A percentile compares a stretch with the other conserved stretches of the same genome.
phyloP scores from a whole-genome alignment of 78 protist genomes.

The Dictyostelium firmibasis region DNA sequence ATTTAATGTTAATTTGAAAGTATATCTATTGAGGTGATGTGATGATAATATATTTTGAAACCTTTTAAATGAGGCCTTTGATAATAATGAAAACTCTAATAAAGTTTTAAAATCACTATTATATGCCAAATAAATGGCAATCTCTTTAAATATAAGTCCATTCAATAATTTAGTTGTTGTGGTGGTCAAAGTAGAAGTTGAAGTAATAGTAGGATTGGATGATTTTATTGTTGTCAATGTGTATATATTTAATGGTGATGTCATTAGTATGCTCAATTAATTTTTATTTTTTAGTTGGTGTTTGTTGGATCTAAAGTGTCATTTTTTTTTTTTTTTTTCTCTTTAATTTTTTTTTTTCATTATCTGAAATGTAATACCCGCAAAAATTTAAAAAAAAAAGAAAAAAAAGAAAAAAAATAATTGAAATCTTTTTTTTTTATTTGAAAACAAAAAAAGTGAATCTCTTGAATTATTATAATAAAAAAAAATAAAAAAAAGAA shows the following conservation, averaged over 20 bases:
- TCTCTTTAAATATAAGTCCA: background rate
- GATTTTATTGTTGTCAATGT: background rate
- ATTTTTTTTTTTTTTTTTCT: background rate
- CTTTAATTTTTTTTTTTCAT: background rate
- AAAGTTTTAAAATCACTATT: background rate
- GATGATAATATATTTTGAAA: background rate
- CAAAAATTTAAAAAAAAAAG: background rate
- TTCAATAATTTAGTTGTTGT: background rate
- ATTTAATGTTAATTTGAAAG: background rate
- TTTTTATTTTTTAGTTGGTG: too few relatives aligned
- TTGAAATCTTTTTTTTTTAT: too few relatives aligned
- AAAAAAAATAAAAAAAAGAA: too few relatives aligned
- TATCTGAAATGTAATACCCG: background rate
- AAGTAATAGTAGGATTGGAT: background rate
- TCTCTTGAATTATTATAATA: too few relatives aligned
- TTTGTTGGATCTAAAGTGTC: too few relatives aligned
- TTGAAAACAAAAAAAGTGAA: too few relatives aligned
- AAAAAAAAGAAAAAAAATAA: too few relatives aligned
- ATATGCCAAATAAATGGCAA: background rate
- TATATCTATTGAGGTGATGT: background rate
- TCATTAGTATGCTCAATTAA: background rate
- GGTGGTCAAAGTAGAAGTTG: background rate
- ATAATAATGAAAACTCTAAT: background rate
- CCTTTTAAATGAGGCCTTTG: background rate
- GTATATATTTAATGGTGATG: background rate